phyloP scores from a whole-genome alignment of 139 green algal genomes.

The Axilococcus clingmanii region DNA sequence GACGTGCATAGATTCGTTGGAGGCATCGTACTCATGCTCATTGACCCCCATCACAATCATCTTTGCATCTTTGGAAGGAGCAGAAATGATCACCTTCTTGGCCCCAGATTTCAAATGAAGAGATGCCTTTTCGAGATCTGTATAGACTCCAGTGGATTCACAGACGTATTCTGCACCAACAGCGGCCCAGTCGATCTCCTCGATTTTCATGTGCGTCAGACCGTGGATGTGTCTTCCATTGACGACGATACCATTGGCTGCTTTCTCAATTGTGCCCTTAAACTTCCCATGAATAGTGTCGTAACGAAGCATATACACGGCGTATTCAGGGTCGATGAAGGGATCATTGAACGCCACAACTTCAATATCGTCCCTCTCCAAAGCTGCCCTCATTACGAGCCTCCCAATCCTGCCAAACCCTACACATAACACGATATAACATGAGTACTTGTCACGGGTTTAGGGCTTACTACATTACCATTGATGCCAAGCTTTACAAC shows the following conservation, averaged over 20 bases:
- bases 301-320: constrained; percentile 85
- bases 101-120: constrained; percentile 77
- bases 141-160: constrained; percentile 93
- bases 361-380: constrained; percentile 69
- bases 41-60: constrained; percentile 98
- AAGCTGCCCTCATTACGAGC: constrained; percentile 49
- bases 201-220: constrained; percentile 68
- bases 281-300: constrained; percentile 74
- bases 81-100: constrained; percentile 94
- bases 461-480: no score
- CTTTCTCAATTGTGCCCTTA: constrained; percentile 33
- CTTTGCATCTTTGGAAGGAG: constrained; percentile 77
- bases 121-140: constrained; percentile 63
- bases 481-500: no score
- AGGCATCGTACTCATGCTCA: constrained; percentile 70
- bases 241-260: constrained; percentile 48
- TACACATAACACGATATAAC: no score
- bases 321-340: constrained; percentile 65
- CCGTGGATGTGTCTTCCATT: constrained; percentile 56
- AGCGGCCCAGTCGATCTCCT: constrained; percentile 73
- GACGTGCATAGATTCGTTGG: constrained; percentile 57
- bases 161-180: constrained; percentile 74
- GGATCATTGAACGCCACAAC: constrained; percentile 83
- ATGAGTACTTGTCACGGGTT: no score
- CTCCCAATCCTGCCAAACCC: no score